Conservation (phyloP, 2,329 filamentous ascomycete genomes). For the Trichoderma hamatum region DNA sequence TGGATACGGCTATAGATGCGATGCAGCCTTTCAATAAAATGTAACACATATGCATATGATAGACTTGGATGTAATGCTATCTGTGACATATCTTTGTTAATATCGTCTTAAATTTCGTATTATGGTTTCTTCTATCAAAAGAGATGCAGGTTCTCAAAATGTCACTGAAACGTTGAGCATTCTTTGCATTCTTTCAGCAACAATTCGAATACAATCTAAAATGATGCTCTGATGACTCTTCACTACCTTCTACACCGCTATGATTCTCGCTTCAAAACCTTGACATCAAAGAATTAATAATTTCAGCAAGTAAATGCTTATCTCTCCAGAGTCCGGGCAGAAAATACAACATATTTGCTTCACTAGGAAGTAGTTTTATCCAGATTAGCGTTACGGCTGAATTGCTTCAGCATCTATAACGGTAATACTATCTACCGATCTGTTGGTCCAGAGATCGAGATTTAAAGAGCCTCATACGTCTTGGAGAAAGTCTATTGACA, state of each 20-base stretch:
- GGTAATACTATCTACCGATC: neutral
- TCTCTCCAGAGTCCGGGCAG: neutral
- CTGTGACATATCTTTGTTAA: neutral
- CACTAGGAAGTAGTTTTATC: neutral
- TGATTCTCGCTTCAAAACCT: neutral
- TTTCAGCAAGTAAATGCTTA: neutral
- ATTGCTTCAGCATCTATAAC: neutral
- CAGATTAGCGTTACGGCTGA: neutral
- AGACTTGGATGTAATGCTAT: neutral
- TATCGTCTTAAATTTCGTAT: neutral
- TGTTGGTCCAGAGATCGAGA: neutral
- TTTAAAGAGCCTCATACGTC: neutral
- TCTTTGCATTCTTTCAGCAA: too few species aligned
- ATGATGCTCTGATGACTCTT: neutral
- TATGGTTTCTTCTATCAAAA: neutral
- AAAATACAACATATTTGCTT: neutral
- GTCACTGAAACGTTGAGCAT: neutral
- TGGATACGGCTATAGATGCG: neutral
- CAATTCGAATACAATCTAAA: neutral
- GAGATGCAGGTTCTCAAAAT: too few species aligned
- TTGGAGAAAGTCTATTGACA: neutral
- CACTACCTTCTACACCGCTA: neutral
- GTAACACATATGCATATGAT: neutral
- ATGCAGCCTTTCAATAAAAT: neutral
- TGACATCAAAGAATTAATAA: neutral